phyloP scores from a whole-genome alignment of 306 rosid species.

The Begonia peltatifolia region DNA sequence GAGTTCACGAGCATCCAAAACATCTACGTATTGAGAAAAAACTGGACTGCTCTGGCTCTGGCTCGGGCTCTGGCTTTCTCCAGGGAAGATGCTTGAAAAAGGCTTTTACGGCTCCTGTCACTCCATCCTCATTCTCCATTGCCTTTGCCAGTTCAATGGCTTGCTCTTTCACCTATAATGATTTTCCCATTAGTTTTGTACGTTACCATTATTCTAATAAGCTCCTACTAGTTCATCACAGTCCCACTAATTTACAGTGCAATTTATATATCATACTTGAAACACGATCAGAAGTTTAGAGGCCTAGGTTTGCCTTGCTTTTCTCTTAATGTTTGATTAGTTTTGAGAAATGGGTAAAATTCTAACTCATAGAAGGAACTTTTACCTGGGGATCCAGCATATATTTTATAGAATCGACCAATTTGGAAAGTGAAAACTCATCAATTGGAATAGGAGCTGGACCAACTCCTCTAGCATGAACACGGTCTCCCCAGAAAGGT shows the following conservation, averaged over 20 bases:
- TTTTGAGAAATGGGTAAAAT: too few relatives aligned
- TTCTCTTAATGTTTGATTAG: too few relatives aligned
- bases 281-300: too few relatives aligned
- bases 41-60: constrained; percentile 30
- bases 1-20: constrained; percentile 60
- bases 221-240: too few relatives aligned
- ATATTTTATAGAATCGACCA: constrained; percentile 57
- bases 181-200: constrained; percentile 4
- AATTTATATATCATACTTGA: too few relatives aligned
- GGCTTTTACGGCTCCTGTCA: constrained; percentile 91
- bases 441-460: constrained; percentile 89
- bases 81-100: constrained; percentile 82
- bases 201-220: neutral
- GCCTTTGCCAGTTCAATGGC: constrained; percentile 78
- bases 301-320: too few relatives aligned
- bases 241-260: too few relatives aligned
- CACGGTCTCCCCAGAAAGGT: constrained; percentile 98
- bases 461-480: constrained; percentile 87
- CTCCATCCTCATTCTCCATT: constrained; percentile 94
- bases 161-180: constrained; percentile 60
- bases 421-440: constrained; percentile 76
- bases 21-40: constrained; percentile 53
- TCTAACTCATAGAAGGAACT: neutral
- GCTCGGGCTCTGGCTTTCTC: constrained; percentile 30
- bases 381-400: constrained; percentile 88